Evolutionary conservation across 2,329 filamentous ascomycete genomes (phyloP).

Genomic region (Colletotrichum australisinense): DNA sequence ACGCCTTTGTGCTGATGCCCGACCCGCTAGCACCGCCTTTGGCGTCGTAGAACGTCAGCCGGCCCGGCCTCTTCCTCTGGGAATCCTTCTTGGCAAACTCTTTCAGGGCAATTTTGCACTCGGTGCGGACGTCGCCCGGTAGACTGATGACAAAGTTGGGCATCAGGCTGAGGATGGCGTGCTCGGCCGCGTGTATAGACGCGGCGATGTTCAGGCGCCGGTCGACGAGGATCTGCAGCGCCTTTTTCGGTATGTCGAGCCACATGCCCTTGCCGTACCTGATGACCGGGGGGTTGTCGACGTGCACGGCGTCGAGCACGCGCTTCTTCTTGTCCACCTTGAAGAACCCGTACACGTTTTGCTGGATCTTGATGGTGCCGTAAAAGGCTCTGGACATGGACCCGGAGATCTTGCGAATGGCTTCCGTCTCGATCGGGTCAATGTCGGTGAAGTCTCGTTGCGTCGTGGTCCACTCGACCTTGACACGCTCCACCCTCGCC

Average conservation of each 20-base stretch:
- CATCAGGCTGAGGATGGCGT: constrained; percentile 87
- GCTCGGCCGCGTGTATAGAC: constrained; percentile 94
- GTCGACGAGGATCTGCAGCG: constrained; percentile 81
- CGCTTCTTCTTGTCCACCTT: constrained; percentile 89
- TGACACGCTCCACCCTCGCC: constrained; percentile 88
- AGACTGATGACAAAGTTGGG: constrained; percentile 91
- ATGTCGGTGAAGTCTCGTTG: constrained; percentile 95
- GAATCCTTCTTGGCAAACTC: constrained; percentile 82
- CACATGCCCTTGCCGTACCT: constrained; percentile 91
- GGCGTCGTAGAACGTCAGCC: constrained; percentile 94
- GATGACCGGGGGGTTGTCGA: constrained; percentile 92
- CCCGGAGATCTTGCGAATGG: constrained; percentile 76
- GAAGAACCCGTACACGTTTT: constrained; percentile 96
- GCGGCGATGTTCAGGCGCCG: constrained; percentile 84
- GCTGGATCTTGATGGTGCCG: constrained; percentile 85
- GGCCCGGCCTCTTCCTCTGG: constrained; percentile 82
- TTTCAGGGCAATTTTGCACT: constrained; percentile 91
- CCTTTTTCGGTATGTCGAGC: constrained; percentile 86
- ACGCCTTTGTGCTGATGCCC: constrained; percentile 91
- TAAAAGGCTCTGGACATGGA: constrained; percentile 81
- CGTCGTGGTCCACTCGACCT: constrained; percentile 94
- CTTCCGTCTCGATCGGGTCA: constrained; percentile 92
- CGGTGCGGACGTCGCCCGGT: constrained; percentile 91
- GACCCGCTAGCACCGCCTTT: constrained; percentile 87
- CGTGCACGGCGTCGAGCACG: constrained; percentile 90